Conservation (phyloP, 2,329 filamentous ascomycete genomes). For the Amauroascus verrucosus region DNA sequence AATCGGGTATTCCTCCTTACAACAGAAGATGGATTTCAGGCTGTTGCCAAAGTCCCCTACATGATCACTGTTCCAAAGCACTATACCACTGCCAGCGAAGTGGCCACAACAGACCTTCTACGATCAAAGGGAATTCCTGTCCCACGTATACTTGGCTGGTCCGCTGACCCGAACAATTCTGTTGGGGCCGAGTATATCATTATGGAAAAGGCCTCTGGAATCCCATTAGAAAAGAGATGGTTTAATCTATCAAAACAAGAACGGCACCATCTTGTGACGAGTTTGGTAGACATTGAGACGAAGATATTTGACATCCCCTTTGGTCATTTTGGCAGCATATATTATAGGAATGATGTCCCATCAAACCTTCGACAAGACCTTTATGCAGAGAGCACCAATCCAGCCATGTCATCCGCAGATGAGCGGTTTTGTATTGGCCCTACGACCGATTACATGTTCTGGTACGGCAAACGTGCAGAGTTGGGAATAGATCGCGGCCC, state of each 20-base stretch:
- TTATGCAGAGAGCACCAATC: slow-evolving; percentile 12
- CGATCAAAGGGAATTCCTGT: slow-evolving; percentile 27
- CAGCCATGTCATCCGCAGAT: slow-evolving; percentile 13
- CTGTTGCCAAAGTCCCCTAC: slow-evolving; percentile 22
- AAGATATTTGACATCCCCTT: slow-evolving; percentile 13
- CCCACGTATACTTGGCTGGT: slow-evolving; percentile 30
- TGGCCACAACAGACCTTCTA: slow-evolving; percentile 29
- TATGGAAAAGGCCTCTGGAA: slow-evolving; percentile 30
- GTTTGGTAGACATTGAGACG: slow-evolving; percentile 14
- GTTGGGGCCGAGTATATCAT: slow-evolving; percentile 35
- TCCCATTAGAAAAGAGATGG: slow-evolving; percentile 26
- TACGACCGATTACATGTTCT: slow-evolving; percentile 5
- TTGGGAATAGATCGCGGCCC: not conserved
- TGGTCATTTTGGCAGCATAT: slow-evolving; percentile 9
- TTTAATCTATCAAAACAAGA: slow-evolving; percentile 14
- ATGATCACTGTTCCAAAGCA: slow-evolving; percentile 18
- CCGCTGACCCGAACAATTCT: slow-evolving; percentile 25
- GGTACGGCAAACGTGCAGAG: slow-evolving; percentile 11
- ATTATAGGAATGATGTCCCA: slow-evolving; percentile 12
- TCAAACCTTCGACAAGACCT: slow-evolving; percentile 15
- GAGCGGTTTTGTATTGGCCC: slow-evolving; percentile 15
- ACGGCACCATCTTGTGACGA: slow-evolving; percentile 17
- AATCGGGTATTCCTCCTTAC: slow-evolving; percentile 21
- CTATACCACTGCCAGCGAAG: slow-evolving; percentile 26
- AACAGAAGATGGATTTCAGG: slow-evolving; percentile 19